These are phyloP conservation scores for Albugo candida DNA, from an alignment of 352 stramenopile species.

Conservation along the genomic window DNA sequence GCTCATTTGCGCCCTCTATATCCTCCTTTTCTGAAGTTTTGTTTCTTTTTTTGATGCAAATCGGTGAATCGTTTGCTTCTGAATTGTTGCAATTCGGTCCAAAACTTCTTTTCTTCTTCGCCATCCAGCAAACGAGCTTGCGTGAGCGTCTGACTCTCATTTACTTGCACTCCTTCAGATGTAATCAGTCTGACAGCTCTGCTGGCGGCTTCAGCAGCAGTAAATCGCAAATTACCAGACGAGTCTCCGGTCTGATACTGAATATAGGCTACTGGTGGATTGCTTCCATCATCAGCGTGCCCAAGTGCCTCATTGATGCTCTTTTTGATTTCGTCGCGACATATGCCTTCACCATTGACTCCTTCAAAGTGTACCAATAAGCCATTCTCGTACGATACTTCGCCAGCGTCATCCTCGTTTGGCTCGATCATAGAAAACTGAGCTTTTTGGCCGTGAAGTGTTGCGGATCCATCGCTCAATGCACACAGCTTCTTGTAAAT, in stretches of 20 bases:
- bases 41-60: not conserved
- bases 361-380: constrained; percentile 72
- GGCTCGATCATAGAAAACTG: constrained; percentile 52
- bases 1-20: too few species aligned
- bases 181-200: constrained; percentile 43
- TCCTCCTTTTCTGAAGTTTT: not conserved
- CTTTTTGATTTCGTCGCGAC: constrained; percentile 75
- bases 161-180: constrained; percentile 40
- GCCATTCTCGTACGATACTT: constrained; percentile 65
- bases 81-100: constrained; percentile 46
- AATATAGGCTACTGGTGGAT: constrained; percentile 53
- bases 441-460: constrained; percentile 59
- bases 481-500: constrained; percentile 60
- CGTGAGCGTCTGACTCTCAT: constrained; percentile 34
- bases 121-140: constrained; percentile 31
- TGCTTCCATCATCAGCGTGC: constrained; percentile 15
- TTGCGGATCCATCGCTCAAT: constrained; percentile 15
- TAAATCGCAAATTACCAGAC: constrained; percentile 44
- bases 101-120: constrained; percentile 74
- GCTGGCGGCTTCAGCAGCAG: constrained; percentile 28
- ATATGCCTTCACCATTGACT: constrained; percentile 26
- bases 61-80: constrained; percentile 55
- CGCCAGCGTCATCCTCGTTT: constrained; percentile 47
- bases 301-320: constrained; percentile 66
- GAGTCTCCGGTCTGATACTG: constrained; percentile 68